These are phyloP conservation scores for Phytopythium vexans DNA, from an alignment of 352 stramenopile genomes.

Conservation along the genomic window DNA sequence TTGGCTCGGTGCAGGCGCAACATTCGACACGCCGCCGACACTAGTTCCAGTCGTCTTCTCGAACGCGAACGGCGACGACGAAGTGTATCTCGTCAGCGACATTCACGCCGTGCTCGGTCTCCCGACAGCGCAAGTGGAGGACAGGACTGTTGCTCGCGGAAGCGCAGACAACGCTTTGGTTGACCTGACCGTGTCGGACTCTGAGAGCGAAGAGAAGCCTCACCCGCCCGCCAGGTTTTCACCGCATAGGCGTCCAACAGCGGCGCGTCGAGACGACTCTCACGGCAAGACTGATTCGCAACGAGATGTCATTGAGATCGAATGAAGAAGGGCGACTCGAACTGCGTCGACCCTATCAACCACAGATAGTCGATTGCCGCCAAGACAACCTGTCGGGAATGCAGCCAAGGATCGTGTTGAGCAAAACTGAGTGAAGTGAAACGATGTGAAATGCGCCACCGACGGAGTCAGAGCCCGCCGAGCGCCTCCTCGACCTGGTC, in stretches of 20 bases:
- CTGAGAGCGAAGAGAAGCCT: slow-evolving; percentile 23
- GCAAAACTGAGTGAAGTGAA: background rate
- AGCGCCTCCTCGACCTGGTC: slow-evolving; percentile 77
- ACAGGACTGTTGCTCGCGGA: background rate
- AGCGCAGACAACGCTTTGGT: slow-evolving; percentile 10
- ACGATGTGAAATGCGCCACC: background rate
- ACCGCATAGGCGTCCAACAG: background rate
- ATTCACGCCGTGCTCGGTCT: slow-evolving; percentile 37
- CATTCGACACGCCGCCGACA: slow-evolving; percentile 2
- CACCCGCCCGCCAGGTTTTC: background rate
- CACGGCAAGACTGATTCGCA: slow-evolving; percentile 3
- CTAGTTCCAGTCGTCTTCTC: slow-evolving; percentile 26
- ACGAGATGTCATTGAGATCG: slow-evolving; percentile 35
- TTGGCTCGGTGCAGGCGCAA: background rate
- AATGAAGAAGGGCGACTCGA: slow-evolving; percentile 10
- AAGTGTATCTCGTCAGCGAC: slow-evolving; percentile 46
- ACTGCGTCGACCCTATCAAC: too few species aligned
- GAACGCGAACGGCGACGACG: slow-evolving; percentile 25
- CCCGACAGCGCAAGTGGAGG: background rate
- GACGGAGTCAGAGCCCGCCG: slow-evolving; percentile 38
- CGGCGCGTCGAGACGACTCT: slow-evolving; percentile 5
- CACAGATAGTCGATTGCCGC: too few species aligned
- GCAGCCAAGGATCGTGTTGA: background rate
- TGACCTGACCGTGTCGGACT: slow-evolving; percentile 34
- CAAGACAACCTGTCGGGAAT: too few species aligned